These are phyloP conservation scores for Candida succiphila DNA, from an alignment of 805 yeast species.

Conservation along the genomic window DNA sequence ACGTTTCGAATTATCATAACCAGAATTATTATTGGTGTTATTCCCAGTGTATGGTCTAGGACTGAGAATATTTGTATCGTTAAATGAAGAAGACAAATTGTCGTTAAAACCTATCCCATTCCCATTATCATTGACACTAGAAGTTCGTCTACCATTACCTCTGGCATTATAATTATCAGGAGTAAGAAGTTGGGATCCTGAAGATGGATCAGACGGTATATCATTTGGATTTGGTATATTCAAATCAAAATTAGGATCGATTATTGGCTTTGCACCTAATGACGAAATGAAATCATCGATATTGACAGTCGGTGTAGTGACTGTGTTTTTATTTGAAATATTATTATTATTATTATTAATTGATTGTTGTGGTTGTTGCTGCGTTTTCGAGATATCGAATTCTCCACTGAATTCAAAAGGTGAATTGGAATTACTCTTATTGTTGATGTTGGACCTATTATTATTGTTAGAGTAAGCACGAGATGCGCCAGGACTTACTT, in stretches of 20 bases:
- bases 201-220: too few species aligned
- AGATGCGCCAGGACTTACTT: not conserved
- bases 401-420: too few species aligned
- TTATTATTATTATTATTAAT: not conserved
- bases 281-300: conserved; percentile 4
- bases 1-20: not conserved
- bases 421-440: too few species aligned
- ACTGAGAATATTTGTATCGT: conserved; percentile 2
- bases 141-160: not conserved
- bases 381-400: too few species aligned
- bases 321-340: conserved; percentile 5
- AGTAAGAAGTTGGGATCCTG: too few species aligned
- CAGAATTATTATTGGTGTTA: not conserved
- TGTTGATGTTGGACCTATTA: not conserved
- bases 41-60: conserved; percentile 3
- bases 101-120: not conserved
- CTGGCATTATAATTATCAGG: not conserved
- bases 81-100: not conserved
- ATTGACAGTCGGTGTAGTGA: too few species aligned
- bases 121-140: not conserved
- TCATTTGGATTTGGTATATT: too few species aligned
- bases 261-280: not conserved
- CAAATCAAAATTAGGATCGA: too few species aligned
- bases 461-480: conserved; percentile 4
- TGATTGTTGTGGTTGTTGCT: too few species aligned